Evolutionary conservation across 805 yeast species (phyloP).

Genomic region (Priceomyces melissophilus): DNA sequence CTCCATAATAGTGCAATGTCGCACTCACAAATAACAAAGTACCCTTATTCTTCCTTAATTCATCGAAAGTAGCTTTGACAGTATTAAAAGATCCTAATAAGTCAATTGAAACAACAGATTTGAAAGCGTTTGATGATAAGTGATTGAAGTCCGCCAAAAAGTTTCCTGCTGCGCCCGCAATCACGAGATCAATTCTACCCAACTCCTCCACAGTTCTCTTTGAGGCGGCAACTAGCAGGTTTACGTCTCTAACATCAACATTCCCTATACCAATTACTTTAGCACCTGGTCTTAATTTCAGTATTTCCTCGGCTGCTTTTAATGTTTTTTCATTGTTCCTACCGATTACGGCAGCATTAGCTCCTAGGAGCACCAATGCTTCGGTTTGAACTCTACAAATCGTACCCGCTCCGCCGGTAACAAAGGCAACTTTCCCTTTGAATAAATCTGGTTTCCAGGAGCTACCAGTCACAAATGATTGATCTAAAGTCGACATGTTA

Average conservation of each 20-base stretch:
- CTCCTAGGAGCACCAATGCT: conserved; percentile 79
- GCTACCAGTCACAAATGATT: conserved; percentile 24
- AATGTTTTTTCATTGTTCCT: conserved; percentile 66
- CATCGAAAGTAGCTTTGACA: conserved; percentile 71
- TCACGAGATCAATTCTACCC: conserved; percentile 81
- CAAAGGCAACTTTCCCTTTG: conserved; percentile 80
- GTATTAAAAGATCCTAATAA: conserved; percentile 87
- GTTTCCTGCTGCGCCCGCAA: conserved; percentile 97
- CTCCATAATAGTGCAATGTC: conserved; percentile 84
- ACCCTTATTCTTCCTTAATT: conserved; percentile 67
- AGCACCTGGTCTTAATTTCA: conserved; percentile 52
- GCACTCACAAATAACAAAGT: conserved; percentile 77
- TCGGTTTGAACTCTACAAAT: conserved; percentile 88
- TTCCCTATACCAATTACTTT: conserved; percentile 68
- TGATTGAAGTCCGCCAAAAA: conserved; percentile 77
- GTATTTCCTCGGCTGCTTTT: conserved; percentile 64
- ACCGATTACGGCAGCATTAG: conserved; percentile 83
- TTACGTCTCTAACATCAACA: conserved; percentile 74
- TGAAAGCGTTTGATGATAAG: conserved; percentile 81
- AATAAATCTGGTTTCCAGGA: conserved; percentile 61
- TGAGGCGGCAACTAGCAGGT: conserved; percentile 61
- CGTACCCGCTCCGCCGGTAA: conserved; percentile 97
- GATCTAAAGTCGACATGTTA: conserved; percentile 29
- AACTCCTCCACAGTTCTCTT: conserved; percentile 59
- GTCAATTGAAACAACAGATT: conserved; percentile 83